Evolutionary conservation across 108 stramenopile genomes (phyloP).

Genomic region (Epithemia pelagica): DNA sequence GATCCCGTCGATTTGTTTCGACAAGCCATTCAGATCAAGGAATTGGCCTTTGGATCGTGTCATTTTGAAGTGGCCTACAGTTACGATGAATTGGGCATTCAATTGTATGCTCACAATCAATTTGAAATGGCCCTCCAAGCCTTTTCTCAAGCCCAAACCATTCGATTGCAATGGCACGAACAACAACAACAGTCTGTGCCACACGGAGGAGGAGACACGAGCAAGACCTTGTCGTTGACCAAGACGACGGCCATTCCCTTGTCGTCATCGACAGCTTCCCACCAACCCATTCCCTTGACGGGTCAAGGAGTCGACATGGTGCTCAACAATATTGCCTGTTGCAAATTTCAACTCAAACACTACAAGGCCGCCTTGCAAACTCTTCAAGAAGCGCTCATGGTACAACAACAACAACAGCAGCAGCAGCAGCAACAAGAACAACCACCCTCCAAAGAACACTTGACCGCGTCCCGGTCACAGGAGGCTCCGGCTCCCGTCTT

Average conservation of each 20-base stretch:
- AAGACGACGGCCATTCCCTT: background rate
- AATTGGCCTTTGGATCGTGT: constrained; percentile 24
- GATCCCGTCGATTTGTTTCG: constrained; percentile 20
- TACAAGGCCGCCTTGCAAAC: constrained; percentile 4
- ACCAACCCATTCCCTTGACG: background rate
- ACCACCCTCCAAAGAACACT: background rate
- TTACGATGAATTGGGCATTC: constrained; percentile 35
- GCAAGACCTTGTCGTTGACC: background rate
- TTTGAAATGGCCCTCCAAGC: constrained; percentile 19
- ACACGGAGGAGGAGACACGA: background rate
- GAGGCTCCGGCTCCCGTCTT: too few species aligned
- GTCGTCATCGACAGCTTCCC: background rate
- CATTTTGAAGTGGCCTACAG: constrained; percentile 25
- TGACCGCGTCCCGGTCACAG: too few species aligned
- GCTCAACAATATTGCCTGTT: constrained; percentile 37
- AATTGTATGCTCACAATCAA: constrained; percentile 23
- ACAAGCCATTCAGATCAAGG: constrained; percentile 25
- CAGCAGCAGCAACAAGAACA: background rate
- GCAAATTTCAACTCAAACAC: constrained; percentile 22
- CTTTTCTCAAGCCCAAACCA: constrained; percentile 22
- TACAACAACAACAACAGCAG: constrained; percentile 9
- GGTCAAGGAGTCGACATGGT: constrained; percentile 10
- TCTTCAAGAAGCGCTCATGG: constrained; percentile 22
- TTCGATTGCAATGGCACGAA: background rate
- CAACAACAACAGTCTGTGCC: background rate